Percentiles rank a stretch among this genome's conserved stretches.
Evolutionary conservation across 1,284 basidiomycete species (phyloP).

Genomic region (Irpex sp.): DNA sequence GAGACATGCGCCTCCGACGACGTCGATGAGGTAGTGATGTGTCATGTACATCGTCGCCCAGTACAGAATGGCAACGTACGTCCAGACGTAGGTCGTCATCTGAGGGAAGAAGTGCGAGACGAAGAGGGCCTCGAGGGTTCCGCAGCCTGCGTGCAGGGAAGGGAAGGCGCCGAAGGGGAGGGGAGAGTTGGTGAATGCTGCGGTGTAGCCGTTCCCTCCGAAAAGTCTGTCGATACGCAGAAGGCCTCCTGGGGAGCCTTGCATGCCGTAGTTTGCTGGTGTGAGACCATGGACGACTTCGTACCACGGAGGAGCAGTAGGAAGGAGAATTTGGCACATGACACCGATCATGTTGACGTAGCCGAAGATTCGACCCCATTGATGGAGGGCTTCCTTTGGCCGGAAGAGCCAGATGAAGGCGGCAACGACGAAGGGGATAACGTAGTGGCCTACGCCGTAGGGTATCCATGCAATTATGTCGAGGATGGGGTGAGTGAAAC

Average conservation of each 20-base stretch:
- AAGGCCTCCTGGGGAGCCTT: constrained; percentile 89
- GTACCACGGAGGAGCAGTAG: constrained; percentile 97
- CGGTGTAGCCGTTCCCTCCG: constrained; percentile 73
- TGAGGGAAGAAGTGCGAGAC: constrained; percentile 92
- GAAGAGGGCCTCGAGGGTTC: constrained; percentile 92
- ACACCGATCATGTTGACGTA: constrained; percentile 93
- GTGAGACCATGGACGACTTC: constrained; percentile 96
- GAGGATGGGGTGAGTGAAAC: constrained; percentile 87
- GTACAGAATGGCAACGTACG: constrained; percentile 84
- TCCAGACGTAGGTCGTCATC: constrained; percentile 68
- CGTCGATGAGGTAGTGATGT: constrained; percentile 97
- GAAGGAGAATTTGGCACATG: constrained; percentile 83
- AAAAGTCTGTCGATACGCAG: constrained; percentile 91
- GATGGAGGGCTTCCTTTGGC: constrained; percentile 73
- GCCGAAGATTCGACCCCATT: constrained; percentile 88
- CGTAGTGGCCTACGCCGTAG: constrained; percentile 92
- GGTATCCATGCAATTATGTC: constrained; percentile 96
- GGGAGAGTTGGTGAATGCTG: constrained; percentile 84
- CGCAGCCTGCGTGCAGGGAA: constrained; percentile 85
- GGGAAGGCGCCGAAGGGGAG: constrained; percentile 98
- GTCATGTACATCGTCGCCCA: constrained; percentile 99
- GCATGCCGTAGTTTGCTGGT: constrained; percentile 89
- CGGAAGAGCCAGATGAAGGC: constrained; percentile 77
- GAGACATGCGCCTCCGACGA: constrained; percentile 90
- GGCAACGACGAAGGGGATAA: constrained; percentile 76